A percentile compares a stretch with the other conserved stretches of the same genome.
These are phyloP conservation scores for Penicillium sp. DNA, from an alignment of 2,329 filamentous ascomycete genomes.

Conservation along the genomic window DNA sequence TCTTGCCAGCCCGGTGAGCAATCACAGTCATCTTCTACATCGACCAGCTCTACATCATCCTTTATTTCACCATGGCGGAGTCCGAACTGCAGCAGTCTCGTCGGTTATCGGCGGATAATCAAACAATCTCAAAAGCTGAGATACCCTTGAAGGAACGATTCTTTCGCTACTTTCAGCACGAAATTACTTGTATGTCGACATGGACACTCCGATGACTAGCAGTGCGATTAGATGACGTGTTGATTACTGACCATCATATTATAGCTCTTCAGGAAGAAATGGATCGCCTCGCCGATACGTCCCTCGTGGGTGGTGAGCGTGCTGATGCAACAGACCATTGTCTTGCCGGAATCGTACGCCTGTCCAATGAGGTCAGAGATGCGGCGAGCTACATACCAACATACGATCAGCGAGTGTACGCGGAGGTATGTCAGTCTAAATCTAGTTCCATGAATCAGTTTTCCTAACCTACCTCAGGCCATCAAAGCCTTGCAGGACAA, in stretches of 20 bases:
- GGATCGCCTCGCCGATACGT: constrained; percentile 57
- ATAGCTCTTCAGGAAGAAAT: constrained; percentile 73
- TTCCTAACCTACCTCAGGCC: constrained; percentile 47
- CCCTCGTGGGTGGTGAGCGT: constrained; percentile 64
- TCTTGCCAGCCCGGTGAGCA: neutral
- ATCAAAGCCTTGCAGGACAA: constrained; percentile 77
- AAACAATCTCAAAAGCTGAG: constrained; percentile 32
- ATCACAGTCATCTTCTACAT: constrained; percentile 1
- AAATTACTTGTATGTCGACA: constrained; percentile 58
- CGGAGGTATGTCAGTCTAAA: constrained; percentile 52
- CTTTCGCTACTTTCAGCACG: constrained; percentile 74
- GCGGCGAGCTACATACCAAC: constrained; percentile 74
- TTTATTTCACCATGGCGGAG: constrained; percentile 25
- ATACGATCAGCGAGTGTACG: constrained; percentile 83
- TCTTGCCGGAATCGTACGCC: constrained; percentile 68
- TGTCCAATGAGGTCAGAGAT: constrained; percentile 81
- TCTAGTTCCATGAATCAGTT: neutral
- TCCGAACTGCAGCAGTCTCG: constrained; percentile 25
- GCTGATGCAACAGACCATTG: constrained; percentile 75
- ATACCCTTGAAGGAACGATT: constrained; percentile 65
- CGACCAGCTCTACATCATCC: neutral
- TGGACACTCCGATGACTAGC: neutral
- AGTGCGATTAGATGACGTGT: too few species aligned
- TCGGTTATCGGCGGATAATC: constrained; percentile 31
- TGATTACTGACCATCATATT: constrained; percentile 16